These are phyloP conservation scores for Auriscalpium vulgare DNA, from an alignment of 768 basidiomycete species.

Conservation along the genomic window DNA sequence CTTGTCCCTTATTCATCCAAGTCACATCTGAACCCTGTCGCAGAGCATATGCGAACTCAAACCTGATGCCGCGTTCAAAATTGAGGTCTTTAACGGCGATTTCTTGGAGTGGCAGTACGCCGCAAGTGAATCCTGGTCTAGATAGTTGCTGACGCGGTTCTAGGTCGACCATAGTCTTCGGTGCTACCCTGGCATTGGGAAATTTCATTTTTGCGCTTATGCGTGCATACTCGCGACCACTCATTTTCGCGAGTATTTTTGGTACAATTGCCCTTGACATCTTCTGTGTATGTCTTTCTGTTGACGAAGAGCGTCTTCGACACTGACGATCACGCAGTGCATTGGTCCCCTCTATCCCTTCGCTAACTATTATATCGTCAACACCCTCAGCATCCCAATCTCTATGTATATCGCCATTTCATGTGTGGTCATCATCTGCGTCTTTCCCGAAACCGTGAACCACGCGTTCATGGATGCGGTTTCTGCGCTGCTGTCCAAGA, in stretches of 20 bases:
- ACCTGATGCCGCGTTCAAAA: conserved; percentile 29
- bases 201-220: conserved; percentile 36
- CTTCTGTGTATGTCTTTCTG: conserved; percentile 26
- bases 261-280: conserved; percentile 40
- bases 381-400: conserved; percentile 36
- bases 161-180: conserved; percentile 38
- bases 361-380: conserved; percentile 34
- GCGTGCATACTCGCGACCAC: conserved; percentile 38
- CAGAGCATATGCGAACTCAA: conserved; percentile 24
- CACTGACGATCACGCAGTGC: conserved; percentile 17
- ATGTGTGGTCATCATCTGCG: conserved; percentile 32
- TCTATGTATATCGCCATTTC: conserved; percentile 42
- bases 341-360: conserved; percentile 45
- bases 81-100: conserved; percentile 37
- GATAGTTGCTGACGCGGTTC: background rate
- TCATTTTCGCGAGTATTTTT: conserved; percentile 38
- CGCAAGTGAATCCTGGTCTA: background rate
- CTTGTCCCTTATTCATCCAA: background rate
- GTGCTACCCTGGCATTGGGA: conserved; percentile 40
- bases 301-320: too few species aligned
- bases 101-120: conserved; percentile 39
- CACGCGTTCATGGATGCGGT: conserved; percentile 28
- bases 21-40: background rate
- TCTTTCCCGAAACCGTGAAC: conserved; percentile 48
- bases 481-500: conserved; percentile 23